Evolutionary conservation across 2,329 filamentous ascomycete genomes (phyloP).

Genomic region (Fusarium sp.): DNA sequence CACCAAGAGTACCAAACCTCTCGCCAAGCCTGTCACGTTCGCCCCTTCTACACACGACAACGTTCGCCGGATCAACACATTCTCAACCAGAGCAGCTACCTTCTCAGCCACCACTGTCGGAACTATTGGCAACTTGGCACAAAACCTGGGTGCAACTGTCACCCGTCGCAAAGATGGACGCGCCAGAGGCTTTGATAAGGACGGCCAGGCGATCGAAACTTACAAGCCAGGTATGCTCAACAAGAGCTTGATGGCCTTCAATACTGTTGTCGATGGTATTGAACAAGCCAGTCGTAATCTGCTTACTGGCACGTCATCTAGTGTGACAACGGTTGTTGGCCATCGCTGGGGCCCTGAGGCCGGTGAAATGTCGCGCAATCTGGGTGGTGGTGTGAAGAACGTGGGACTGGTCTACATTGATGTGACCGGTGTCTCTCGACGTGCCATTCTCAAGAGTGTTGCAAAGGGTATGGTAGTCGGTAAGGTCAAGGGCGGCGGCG

Average conservation of each 20-base stretch:
- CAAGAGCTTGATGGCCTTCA: constrained; percentile 96
- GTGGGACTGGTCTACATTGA: constrained; percentile 98
- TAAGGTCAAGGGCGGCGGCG: constrained; percentile 78
- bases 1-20: constrained; percentile 82
- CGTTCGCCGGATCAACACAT: constrained; percentile 89
- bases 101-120: constrained; percentile 90
- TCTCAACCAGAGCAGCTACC: constrained; percentile 82
- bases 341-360: constrained; percentile 92
- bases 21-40: constrained; percentile 87
- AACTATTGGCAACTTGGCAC: constrained; percentile 83
- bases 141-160: constrained; percentile 86
- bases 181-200: constrained; percentile 73
- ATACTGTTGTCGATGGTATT: constrained; percentile 92
- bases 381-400: constrained; percentile 93
- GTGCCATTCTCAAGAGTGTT: constrained; percentile 92
- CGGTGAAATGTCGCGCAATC: constrained; percentile 77
- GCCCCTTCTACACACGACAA: constrained; percentile 85
- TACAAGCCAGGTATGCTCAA: constrained; percentile 96
- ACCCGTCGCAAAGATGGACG: constrained; percentile 67
- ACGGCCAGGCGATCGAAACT: constrained; percentile 72
- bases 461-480: constrained; percentile 97
- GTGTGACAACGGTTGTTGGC: constrained; percentile 88
- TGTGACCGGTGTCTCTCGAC: constrained; percentile 89
- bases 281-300: constrained; percentile 87
- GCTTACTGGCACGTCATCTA: constrained; percentile 78